phyloP scores from a whole-genome alignment of 106 monocot species.

The Triglochin maritima region DNA sequence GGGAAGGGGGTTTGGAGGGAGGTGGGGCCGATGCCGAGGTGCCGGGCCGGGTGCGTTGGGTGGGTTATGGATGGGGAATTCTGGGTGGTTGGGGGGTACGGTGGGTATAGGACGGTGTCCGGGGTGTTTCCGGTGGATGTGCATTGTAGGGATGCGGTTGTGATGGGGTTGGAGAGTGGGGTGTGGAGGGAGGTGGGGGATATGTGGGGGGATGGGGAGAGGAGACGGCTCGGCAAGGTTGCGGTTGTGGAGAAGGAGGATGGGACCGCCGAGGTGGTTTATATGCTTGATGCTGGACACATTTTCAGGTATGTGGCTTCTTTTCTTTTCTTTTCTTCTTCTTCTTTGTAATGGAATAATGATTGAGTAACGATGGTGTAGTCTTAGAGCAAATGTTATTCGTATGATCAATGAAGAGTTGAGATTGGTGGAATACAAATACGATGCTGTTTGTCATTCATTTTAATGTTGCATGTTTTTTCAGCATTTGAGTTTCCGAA shows the following conservation, averaged over 20 bases:
- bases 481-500: too few species aligned
- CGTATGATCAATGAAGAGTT: too few species aligned
- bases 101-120: constrained; percentile 42
- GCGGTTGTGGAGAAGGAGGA: constrained; percentile 36
- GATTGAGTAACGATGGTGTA: background rate
- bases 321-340: too few species aligned
- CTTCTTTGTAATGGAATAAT: background rate
- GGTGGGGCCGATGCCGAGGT: constrained; percentile 24
- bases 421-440: too few species aligned
- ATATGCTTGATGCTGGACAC: constrained; percentile 60
- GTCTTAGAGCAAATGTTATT: background rate
- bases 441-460: too few species aligned
- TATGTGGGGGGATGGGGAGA: constrained; percentile 80
- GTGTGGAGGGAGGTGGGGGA: constrained; percentile 68
- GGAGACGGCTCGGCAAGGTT: constrained; percentile 50
- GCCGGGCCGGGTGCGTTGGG: constrained; percentile 60
- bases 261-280: constrained; percentile 30
- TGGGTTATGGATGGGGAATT: constrained; percentile 49
- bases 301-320: constrained; percentile 56
- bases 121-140: constrained; percentile 67
- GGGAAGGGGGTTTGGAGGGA: constrained; percentile 33
- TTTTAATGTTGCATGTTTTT: too few species aligned
- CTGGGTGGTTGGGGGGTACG: constrained; percentile 94
- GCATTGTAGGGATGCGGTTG: constrained; percentile 61
- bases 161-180: constrained; percentile 50